Evolutionary conservation across 1,284 basidiomycete genomes (phyloP).

Genomic region (Leccinum subfulvum): DNA sequence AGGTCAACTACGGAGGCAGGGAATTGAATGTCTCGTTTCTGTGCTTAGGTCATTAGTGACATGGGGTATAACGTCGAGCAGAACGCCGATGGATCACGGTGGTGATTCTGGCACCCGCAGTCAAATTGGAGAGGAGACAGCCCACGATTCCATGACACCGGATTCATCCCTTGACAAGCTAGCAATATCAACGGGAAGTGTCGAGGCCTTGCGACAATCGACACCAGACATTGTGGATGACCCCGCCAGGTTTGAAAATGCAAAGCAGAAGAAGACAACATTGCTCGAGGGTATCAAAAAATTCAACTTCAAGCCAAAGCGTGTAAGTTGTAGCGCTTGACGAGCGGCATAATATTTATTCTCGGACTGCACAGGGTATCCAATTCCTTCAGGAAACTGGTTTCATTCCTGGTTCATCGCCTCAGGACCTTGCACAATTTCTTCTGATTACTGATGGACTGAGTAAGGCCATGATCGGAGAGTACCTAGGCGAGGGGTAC

Average conservation of each 20-base stretch:
- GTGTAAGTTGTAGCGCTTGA: slow-evolving; percentile 44
- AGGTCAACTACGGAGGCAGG: slow-evolving; percentile 81
- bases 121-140: slow-evolving; percentile 49
- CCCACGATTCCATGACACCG: slow-evolving; percentile 49
- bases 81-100: slow-evolving; percentile 46
- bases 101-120: slow-evolving; percentile 45
- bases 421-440: slow-evolving; percentile 86
- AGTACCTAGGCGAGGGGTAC: slow-evolving; percentile 96
- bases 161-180: slow-evolving; percentile 55
- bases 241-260: slow-evolving; percentile 91
- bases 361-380: slow-evolving; percentile 61
- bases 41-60: slow-evolving; percentile 86
- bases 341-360: slow-evolving; percentile 1
- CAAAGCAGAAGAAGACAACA: slow-evolving; percentile 96
- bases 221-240: slow-evolving; percentile 86
- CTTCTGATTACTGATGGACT: slow-evolving; percentile 89
- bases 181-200: slow-evolving; percentile 41
- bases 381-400: slow-evolving; percentile 88
- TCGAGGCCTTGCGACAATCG: slow-evolving; percentile 56
- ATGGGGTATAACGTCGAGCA: slow-evolving; percentile 75
- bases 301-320: slow-evolving; percentile 98
- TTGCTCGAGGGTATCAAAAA: slow-evolving; percentile 94
- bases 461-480: slow-evolving; percentile 95
- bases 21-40: slow-evolving; percentile 85
- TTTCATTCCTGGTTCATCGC: slow-evolving; percentile 78